These are phyloP conservation scores for Manihot esculenta DNA, from an alignment of 441 rosid species.

Conservation along the genomic window DNA sequence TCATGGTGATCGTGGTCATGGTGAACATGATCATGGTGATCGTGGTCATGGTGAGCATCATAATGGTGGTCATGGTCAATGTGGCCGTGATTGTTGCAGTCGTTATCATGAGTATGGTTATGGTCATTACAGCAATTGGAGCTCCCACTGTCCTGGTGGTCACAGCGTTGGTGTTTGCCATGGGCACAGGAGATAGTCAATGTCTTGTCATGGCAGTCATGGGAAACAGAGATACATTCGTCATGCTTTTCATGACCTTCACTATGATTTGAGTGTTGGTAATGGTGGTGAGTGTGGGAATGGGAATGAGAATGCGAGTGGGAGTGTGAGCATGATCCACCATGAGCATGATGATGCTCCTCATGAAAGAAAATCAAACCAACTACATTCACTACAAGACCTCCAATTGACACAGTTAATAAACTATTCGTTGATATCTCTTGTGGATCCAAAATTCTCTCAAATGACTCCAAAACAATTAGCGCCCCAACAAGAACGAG, in stretches of 20 bases:
- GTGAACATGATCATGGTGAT: constrained; percentile 1
- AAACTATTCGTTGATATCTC: constrained; percentile 88
- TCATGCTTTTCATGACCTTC: constrained; percentile 33
- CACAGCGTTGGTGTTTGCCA: constrained; percentile 23
- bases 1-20: not conserved
- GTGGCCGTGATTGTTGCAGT: not conserved
- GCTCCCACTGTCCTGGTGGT: constrained; percentile 11
- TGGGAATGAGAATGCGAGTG: constrained; percentile 42
- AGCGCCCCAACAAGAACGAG: constrained; percentile 88
- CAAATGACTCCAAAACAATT: constrained; percentile 87
- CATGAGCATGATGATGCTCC: constrained; percentile 99
- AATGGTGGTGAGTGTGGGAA: constrained; percentile 29
- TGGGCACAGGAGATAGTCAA: constrained; percentile 37
- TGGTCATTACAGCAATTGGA: constrained; percentile 10
- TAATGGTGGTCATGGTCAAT: constrained; percentile 11
- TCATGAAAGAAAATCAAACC: constrained; percentile 95
- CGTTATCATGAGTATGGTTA: constrained; percentile 1
- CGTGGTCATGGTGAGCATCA: constrained; percentile 16
- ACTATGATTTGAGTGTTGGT: constrained; percentile 36
- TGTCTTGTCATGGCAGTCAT: constrained; percentile 29
- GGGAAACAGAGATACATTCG: constrained; percentile 31
- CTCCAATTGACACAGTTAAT: constrained; percentile 81
- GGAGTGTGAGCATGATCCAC: constrained; percentile 54
- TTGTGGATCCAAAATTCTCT: constrained; percentile 93
- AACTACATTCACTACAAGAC: constrained; percentile 74